Evolutionary conservation across 257 asterid species (phyloP).

Genomic region (Solanum sitiens): DNA sequence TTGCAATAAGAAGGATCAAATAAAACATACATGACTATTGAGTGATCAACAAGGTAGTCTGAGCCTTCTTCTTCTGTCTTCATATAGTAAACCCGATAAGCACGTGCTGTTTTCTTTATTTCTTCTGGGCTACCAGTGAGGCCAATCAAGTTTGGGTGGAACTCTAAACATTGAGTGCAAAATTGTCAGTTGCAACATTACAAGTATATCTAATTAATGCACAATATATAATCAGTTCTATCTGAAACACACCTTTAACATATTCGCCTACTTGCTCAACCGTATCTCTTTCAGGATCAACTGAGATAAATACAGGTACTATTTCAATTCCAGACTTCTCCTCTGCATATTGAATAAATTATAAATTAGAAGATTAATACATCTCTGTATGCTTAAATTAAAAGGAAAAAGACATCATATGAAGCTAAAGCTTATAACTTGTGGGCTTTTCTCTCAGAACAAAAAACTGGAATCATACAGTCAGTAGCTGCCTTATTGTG

Average conservation of each 20-base stretch:
- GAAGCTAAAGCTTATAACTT: not conserved
- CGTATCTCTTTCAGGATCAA: constrained; percentile 90
- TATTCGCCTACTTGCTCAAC: constrained; percentile 87
- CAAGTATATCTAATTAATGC: not conserved
- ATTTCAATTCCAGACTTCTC: constrained; percentile 66
- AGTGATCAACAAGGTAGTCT: constrained; percentile 94
- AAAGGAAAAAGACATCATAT: not conserved
- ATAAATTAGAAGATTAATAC: not conserved
- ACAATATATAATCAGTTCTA: not conserved
- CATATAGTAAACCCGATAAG: constrained; percentile 92
- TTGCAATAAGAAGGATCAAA: not conserved
- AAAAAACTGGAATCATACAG: not conserved
- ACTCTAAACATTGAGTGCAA: constrained; percentile 35
- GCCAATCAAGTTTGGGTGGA: constrained; percentile 83
- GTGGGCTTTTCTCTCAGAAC: not conserved
- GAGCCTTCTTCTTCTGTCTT: constrained; percentile 94
- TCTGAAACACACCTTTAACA: constrained; percentile 51
- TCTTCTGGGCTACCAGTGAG: constrained; percentile 74
- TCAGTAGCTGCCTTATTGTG: not conserved
- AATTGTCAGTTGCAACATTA: not conserved
- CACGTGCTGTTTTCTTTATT: constrained; percentile 76
- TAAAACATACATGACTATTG: constrained; percentile 75
- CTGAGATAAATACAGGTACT: constrained; percentile 87
- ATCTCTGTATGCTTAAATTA: not conserved
- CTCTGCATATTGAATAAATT: constrained; percentile 31